Evolutionary conservation across 2,329 filamentous ascomycete species (phyloP).

Genomic region (Elsinoe ampelina): DNA sequence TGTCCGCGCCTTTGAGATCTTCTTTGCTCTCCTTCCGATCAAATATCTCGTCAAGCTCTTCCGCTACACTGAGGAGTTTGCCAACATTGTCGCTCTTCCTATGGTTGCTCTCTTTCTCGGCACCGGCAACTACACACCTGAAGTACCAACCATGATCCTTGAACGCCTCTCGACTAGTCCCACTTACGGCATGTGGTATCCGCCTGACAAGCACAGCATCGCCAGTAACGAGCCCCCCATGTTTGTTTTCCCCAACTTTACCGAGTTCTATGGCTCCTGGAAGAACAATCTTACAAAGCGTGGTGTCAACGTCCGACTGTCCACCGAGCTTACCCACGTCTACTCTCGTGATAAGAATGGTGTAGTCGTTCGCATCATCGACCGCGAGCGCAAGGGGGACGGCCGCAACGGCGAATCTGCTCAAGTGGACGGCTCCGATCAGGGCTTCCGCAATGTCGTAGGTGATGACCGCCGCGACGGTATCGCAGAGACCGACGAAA

Average conservation of each 20-base stretch:
- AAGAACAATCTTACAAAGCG: constrained; percentile 43
- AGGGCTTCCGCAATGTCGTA: too few relatives aligned
- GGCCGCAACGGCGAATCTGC: constrained; percentile 38
- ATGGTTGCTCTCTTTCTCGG: constrained; percentile 65
- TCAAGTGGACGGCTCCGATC: constrained; percentile 16
- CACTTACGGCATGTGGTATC: constrained; percentile 52
- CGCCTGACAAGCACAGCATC: constrained; percentile 39
- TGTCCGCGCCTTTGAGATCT: constrained; percentile 50
- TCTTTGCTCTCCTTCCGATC: constrained; percentile 53
- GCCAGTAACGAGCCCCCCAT: constrained; percentile 45
- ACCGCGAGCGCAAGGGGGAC: constrained; percentile 34
- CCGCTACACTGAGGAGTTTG: constrained; percentile 60
- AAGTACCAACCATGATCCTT: constrained; percentile 60
- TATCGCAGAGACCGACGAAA: constrained; percentile 17
- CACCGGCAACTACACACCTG: constrained; percentile 64
- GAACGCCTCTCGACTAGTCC: constrained; percentile 43
- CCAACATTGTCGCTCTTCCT: constrained; percentile 60
- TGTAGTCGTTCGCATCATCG: constrained; percentile 42
- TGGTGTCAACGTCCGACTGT: constrained; percentile 48
- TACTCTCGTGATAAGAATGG: constrained; percentile 42
- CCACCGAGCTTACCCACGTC: constrained; percentile 47
- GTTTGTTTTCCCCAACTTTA: constrained; percentile 55
- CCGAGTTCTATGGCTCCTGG: constrained; percentile 54
- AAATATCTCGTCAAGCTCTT: constrained; percentile 58
- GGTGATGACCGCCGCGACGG: too few relatives aligned